Conservation (phyloP, 805 yeast species). For the Maudiozyma turicensis region DNA sequence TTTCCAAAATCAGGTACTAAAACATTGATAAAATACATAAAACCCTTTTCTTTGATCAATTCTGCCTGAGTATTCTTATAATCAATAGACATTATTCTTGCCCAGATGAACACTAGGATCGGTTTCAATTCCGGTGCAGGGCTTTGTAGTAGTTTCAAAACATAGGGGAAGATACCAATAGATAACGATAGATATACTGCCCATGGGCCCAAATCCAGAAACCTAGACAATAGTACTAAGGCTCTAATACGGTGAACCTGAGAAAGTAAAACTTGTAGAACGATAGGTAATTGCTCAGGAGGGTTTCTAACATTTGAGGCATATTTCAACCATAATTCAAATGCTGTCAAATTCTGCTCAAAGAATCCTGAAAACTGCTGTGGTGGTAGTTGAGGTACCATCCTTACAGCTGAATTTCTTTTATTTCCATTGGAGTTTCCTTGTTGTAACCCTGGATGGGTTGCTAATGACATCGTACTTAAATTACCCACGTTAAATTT, state of each 20-base stretch:
- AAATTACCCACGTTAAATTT: conserved; percentile 27
- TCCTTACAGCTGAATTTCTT: conserved; percentile 6
- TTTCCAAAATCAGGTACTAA: conserved; percentile 39
- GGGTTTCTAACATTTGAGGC: conserved; percentile 77
- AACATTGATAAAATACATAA: conserved; percentile 75
- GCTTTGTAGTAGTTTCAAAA: conserved; percentile 76
- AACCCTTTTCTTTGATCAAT: conserved; percentile 83
- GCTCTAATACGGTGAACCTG: conserved; percentile 93
- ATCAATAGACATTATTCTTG: conserved; percentile 93
- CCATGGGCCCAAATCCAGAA: conserved; percentile 93
- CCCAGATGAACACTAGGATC: conserved; percentile 93
- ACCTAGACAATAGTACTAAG: conserved; percentile 68
- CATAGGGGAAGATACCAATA: conserved; percentile 94
- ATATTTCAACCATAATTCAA: conserved; percentile 90
- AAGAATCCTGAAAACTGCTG: conserved; percentile 90
- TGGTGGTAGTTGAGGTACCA: conserved; percentile 21
- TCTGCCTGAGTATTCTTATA: conserved; percentile 85
- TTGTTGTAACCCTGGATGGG: conserved; percentile 16
- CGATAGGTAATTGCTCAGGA: conserved; percentile 92
- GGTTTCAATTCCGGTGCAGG: conserved; percentile 96
- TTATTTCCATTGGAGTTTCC: conserved; percentile 1
- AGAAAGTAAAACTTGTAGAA: conserved; percentile 81
- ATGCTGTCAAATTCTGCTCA: conserved; percentile 92
- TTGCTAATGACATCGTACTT: conserved; percentile 30
- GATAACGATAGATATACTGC: conserved; percentile 89